Base-by-base conservation (phyloP, 805 yeast genomes). In the Cyberlindnera maritima region DNA sequence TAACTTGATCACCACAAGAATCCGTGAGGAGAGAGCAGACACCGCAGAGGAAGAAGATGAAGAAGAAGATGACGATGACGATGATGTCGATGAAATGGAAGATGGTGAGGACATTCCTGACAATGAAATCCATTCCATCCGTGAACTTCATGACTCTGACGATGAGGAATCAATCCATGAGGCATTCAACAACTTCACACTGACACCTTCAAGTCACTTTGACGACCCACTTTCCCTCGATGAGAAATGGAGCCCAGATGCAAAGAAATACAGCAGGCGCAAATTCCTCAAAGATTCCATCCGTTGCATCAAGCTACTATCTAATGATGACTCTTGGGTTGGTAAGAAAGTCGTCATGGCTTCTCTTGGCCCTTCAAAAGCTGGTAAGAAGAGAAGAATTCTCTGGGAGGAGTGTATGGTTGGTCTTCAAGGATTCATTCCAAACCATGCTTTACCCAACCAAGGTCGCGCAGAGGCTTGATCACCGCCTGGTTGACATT, bases 281-380 rank as follows among this genome's bases (percentile, higher is more conserved):
- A 76, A 74, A 49, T 68, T 66, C 50, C 67, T 75, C 36, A 69
- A 76, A 39, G 80, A 80, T 58, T 74, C 82, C 15, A 59, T 80
- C 29, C 71, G 84, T 40, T 81, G 87, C 52, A 76, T 81, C 21
- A 76, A 71, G 53, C 76, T 83, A 3, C 65, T 81, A 44, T 67
- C 74, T 1, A 68, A 69, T 50, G 79, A 75, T 38, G 81, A 79
- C 36, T 54, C 69, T 9, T 81, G 86, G 85, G 62, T 74, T 19
- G 77, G 79, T 37, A 76, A 70, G 54, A 20, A 46, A 13, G 40
- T 54, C 58, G 68, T 26, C 18, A 37, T 14, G 18, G 23, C 32
- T 10, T 19, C 40, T 17, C 20, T 10, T 12, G 11, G 19, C 9
- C 8, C 47, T 28, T 14, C 33, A 18, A 26, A 39, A 35, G 18